A percentile compares a stretch with the other conserved stretches of the same genome.
Conservation (phyloP, 2,329 filamentous ascomycete species). For the Fusarium xyrophilum region DNA sequence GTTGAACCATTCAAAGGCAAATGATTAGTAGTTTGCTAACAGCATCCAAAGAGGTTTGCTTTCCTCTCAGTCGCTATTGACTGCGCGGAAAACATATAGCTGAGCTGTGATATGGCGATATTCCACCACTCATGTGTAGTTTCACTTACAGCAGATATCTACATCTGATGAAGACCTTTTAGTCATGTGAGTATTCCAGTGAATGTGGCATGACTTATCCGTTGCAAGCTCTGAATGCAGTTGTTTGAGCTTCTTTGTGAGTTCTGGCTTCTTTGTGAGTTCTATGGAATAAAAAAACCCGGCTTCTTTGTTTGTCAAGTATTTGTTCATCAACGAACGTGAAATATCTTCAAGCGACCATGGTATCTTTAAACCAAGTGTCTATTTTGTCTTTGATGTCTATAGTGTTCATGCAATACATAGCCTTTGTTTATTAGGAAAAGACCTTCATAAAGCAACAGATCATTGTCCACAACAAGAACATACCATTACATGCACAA, state of each 20-base stretch:
- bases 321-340: not conserved
- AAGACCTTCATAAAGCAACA: not conserved
- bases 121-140: not conserved
- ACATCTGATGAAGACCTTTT: not conserved
- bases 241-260: not conserved
- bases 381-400: not conserved
- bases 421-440: slow-evolving; percentile 1
- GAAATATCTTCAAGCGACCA: not conserved
- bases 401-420: not conserved
- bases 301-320: not conserved
- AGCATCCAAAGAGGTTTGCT: not conserved
- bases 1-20: not conserved
- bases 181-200: not conserved
- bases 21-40: too few species aligned
- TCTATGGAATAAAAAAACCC: not conserved
- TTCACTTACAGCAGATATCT: not conserved
- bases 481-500: not conserved
- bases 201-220: not conserved
- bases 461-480: not conserved
- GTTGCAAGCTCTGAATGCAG: not conserved
- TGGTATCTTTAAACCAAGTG: not conserved
- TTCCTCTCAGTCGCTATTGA: not conserved
- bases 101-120: too few species aligned
- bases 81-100: too few species aligned
- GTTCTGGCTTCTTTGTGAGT: not conserved